A percentile compares a stretch with the other conserved stretches of the same genome.
Evolutionary conservation across 371 early-diverging fungal species (phyloP).

Genomic region (Mortierella sp.): DNA sequence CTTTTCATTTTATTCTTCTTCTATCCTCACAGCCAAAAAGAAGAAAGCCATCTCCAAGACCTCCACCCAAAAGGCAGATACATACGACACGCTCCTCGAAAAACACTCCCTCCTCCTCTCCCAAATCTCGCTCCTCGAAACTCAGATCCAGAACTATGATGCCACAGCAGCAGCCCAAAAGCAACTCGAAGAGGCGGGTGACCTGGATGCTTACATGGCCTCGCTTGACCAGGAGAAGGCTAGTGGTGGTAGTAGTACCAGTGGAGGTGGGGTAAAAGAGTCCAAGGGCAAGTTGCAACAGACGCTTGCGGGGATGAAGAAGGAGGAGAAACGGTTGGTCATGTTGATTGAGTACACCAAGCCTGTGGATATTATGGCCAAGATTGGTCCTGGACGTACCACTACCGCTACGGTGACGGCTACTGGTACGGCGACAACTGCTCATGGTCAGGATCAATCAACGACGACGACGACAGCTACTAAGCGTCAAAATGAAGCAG

Average conservation of each 20-base stretch:
- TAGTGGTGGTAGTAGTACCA: background rate
- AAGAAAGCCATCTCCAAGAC: conserved; percentile 52
- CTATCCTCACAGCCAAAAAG: conserved; percentile 48
- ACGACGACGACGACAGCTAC: background rate
- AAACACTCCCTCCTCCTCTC: conserved; percentile 50
- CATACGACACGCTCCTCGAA: conserved; percentile 70
- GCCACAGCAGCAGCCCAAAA: conserved; percentile 45
- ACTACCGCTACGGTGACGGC: conserved; percentile 54
- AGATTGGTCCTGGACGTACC: conserved; percentile 59
- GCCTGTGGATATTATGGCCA: conserved; percentile 60
- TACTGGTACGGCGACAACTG: too few relatives aligned
- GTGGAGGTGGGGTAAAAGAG: conserved; percentile 11
- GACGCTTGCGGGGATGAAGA: conserved; percentile 63
- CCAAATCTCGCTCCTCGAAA: conserved; percentile 50
- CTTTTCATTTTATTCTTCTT: background rate
- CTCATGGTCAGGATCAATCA: background rate
- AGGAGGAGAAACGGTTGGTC: conserved; percentile 67
- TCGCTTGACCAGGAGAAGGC: conserved; percentile 28
- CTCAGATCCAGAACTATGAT: conserved; percentile 51
- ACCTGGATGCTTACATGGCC: conserved; percentile 75
- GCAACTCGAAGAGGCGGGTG: conserved; percentile 64
- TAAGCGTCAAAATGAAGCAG: conserved; percentile 15
- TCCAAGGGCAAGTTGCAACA: conserved; percentile 64
- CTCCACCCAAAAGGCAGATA: conserved; percentile 67
- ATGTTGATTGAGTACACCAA: conserved; percentile 72